These are phyloP conservation scores for Pseudozyma tsukubaensis DNA, from an alignment of 1,284 basidiomycete genomes.

Conservation along the genomic window DNA sequence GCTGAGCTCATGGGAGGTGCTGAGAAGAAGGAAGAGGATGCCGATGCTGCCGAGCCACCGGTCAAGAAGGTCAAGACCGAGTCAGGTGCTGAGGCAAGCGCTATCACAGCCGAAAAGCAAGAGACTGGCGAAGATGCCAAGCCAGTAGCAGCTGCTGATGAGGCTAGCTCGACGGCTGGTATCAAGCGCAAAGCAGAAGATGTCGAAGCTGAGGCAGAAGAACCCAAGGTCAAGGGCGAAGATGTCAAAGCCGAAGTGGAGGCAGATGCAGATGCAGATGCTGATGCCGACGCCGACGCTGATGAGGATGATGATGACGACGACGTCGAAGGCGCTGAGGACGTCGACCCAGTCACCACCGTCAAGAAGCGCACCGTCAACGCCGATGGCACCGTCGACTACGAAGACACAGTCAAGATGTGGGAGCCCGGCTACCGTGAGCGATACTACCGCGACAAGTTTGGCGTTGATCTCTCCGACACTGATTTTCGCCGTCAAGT, in stretches of 20 bases:
- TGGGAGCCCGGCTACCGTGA: conserved; percentile 78
- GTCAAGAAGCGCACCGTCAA: conserved; percentile 60
- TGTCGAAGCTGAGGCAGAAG: conserved; percentile 31
- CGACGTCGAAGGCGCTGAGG: conserved; percentile 72
- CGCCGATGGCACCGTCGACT: conserved; percentile 76
- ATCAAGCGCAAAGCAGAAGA: conserved; percentile 63
- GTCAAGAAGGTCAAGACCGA: conserved; percentile 42
- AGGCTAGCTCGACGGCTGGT: conserved; percentile 1
- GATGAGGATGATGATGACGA: conserved; percentile 69
- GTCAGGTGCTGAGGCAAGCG: conserved; percentile 29
- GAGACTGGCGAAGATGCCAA: conserved; percentile 55
- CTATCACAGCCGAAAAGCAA: conserved; percentile 6
- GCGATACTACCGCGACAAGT: conserved; percentile 95
- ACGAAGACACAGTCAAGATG: conserved; percentile 92
- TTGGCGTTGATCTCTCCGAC: conserved; percentile 81
- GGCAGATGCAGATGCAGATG: conserved; percentile 65
- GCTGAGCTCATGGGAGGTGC: conserved; percentile 80
- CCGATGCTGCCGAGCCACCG: conserved; percentile 17
- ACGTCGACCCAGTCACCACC: conserved; percentile 54
- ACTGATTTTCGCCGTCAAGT: conserved; percentile 81
- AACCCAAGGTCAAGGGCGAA: conserved; percentile 8
- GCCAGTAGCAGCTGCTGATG: conserved; percentile 28
- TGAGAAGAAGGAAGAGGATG: conserved; percentile 69
- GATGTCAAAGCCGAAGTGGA: conserved; percentile 11
- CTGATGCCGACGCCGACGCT: conserved; percentile 74